Evolutionary conservation across 345 rosid species (phyloP).

Genomic region (Gossypium herbaceum): DNA sequence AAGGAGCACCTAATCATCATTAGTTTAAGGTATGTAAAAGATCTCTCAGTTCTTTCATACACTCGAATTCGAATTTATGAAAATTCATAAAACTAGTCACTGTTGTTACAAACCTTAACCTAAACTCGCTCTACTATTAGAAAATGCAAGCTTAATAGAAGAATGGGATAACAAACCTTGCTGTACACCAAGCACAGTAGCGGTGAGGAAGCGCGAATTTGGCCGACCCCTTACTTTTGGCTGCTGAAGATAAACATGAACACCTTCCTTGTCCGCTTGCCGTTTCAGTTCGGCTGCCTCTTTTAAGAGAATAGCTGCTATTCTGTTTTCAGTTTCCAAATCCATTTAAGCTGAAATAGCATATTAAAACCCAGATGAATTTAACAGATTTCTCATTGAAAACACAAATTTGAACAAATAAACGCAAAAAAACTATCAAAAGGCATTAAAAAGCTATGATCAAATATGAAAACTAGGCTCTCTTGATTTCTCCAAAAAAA

Average conservation of each 20-base stretch:
- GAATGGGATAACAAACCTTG: constrained; percentile 49
- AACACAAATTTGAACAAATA: not conserved
- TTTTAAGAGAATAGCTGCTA: constrained; percentile 80
- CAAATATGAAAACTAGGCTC: not conserved
- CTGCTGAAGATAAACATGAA: constrained; percentile 67
- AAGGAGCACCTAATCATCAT: not conserved
- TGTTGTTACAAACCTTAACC: not conserved
- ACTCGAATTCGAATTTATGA: not conserved
- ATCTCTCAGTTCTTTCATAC: not conserved
- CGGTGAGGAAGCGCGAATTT: constrained; percentile 79
- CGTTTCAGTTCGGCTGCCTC: constrained; percentile 82
- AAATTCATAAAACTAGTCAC: not conserved
- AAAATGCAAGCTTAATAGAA: not conserved
- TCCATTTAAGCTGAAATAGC: constrained; percentile 51
- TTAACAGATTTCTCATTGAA: not conserved
- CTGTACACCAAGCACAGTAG: constrained; percentile 88
- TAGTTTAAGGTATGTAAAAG: not conserved
- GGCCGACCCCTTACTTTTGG: constrained; percentile 69
- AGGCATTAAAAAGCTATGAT: not conserved
- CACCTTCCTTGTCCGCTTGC: constrained; percentile 76
- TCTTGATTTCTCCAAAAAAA: not conserved
- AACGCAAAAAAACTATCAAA: not conserved
- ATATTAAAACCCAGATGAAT: not conserved
- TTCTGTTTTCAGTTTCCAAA: constrained; percentile 81
- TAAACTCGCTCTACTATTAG: not conserved